A percentile compares a stretch with the other conserved stretches of the same genome.
These are phyloP conservation scores for Metschnikowia gruessii DNA, from an alignment of 805 yeast genomes.

Conservation along the genomic window DNA sequence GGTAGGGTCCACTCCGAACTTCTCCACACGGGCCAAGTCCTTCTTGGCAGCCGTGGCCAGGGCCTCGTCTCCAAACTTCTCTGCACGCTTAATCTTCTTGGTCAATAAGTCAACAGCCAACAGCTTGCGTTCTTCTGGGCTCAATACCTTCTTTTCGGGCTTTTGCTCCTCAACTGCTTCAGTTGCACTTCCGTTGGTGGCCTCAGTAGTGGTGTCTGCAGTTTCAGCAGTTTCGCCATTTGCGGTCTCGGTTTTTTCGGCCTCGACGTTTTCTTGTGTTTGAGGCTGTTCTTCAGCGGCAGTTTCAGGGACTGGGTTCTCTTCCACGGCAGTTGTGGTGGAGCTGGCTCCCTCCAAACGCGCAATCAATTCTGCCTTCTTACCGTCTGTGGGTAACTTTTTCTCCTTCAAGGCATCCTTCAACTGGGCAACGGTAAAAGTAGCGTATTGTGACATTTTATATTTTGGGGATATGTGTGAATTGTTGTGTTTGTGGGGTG, in stretches of 20 bases:
- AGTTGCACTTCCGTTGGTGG: too few species aligned
- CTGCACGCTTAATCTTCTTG: conserved; percentile 67
- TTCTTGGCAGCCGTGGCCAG: conserved; percentile 53
- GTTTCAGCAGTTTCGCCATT: too few species aligned
- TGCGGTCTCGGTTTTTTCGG: not conserved
- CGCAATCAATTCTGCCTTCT: conserved; percentile 72
- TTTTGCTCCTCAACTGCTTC: conserved; percentile 13
- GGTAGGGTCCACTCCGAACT: conserved; percentile 75
- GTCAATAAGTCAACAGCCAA: conserved; percentile 65
- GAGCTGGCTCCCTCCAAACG: conserved; percentile 60
- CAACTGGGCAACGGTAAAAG: conserved; percentile 79
- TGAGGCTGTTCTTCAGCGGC: too few species aligned
- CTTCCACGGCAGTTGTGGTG: not conserved
- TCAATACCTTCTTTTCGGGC: conserved; percentile 39
- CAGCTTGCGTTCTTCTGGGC: conserved; percentile 69
- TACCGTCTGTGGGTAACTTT: conserved; percentile 69
- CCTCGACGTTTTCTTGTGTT: not conserved
- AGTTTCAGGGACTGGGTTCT: not conserved
- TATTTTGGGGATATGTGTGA: not conserved
- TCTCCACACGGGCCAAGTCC: conserved; percentile 68
- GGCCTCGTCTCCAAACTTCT: conserved; percentile 73
- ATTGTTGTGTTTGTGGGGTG: not conserved
- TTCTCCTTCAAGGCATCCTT: conserved; percentile 70
- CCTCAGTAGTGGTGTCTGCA: too few species aligned
- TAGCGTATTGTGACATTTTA: conserved; percentile 51